These are phyloP conservation scores for Polytrichum formosum DNA, from an alignment of 225 moss, liverwort and hornwort species.

Conservation along the genomic window DNA sequence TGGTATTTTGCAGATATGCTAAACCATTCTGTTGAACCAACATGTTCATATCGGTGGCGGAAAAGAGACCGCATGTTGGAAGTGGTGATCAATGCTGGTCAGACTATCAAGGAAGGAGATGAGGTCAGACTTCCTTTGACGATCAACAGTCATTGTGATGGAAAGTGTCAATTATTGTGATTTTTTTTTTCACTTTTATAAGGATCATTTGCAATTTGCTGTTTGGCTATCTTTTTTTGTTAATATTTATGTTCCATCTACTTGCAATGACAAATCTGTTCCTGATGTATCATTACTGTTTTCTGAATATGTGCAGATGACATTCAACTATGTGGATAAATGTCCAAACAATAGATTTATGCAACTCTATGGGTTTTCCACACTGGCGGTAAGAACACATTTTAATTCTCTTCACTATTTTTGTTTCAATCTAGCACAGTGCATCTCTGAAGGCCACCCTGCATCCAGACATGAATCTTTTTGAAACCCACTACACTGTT, in stretches of 20 bases:
- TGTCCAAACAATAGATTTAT: conserved; percentile 46
- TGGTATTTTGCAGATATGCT: conserved; percentile 69
- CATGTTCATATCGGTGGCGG: conserved; percentile 82
- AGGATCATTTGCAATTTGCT: too few species aligned
- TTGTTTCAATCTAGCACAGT: too few species aligned
- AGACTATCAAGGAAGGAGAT: conserved; percentile 72
- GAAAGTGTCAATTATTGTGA: too few species aligned
- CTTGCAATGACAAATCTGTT: too few species aligned
- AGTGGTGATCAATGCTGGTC: conserved; percentile 78
- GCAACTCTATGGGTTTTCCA: conserved; percentile 89
- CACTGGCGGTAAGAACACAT: conserved; percentile 42
- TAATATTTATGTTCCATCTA: too few species aligned
- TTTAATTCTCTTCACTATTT: neutral
- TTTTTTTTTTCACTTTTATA: too few species aligned
- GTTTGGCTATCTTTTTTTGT: too few species aligned
- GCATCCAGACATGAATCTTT: too few species aligned
- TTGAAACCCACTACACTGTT: too few species aligned
- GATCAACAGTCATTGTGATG: too few species aligned
- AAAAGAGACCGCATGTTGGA: conserved; percentile 89
- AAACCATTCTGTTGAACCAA: conserved; percentile 81
- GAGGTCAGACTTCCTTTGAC: conserved; percentile 41
- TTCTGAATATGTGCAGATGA: conserved; percentile 57
- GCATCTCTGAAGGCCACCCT: too few species aligned
- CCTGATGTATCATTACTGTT: too few species aligned
- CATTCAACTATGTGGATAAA: conserved; percentile 61